Evolutionary conservation across 2,329 filamentous ascomycete species (phyloP).

Genomic region (Epichloe sp.): DNA sequence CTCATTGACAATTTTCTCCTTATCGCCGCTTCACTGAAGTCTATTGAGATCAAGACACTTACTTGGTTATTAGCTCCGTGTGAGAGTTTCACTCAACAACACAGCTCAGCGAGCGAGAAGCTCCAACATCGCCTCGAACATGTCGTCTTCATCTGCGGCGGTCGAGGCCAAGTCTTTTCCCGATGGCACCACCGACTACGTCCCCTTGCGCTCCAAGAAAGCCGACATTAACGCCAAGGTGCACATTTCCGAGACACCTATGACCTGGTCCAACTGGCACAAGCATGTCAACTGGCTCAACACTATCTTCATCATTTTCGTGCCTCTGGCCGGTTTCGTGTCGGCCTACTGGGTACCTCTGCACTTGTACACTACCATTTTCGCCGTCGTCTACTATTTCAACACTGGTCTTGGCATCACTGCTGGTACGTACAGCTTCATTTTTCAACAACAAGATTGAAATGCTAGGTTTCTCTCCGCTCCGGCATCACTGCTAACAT

Average conservation of each 20-base stretch:
- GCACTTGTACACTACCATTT: slow-evolving; percentile 56
- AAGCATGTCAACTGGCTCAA: slow-evolving; percentile 94
- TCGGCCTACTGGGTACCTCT: slow-evolving; percentile 69
- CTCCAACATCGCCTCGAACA: neutral
- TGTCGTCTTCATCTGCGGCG: slow-evolving; percentile 4
- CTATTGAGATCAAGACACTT: neutral
- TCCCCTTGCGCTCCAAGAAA: slow-evolving; percentile 32
- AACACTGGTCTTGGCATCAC: slow-evolving; percentile 72
- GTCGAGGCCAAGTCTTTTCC: slow-evolving; percentile 29
- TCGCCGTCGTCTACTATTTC: slow-evolving; percentile 69
- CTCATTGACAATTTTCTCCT: neutral
- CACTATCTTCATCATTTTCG: slow-evolving; percentile 62
- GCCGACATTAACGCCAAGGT: slow-evolving; percentile 50
- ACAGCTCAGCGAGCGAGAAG: neutral
- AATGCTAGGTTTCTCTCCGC: neutral
- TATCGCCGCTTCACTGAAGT: neutral
- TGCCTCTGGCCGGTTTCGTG: slow-evolving; percentile 62
- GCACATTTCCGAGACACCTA: slow-evolving; percentile 72
- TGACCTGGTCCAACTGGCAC: slow-evolving; percentile 75
- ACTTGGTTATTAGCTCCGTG: neutral
- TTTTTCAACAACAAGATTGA: neutral
- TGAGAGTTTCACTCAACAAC: neutral
- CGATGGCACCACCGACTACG: slow-evolving; percentile 43
- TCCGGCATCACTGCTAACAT: neutral
- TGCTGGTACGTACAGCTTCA: slow-evolving; percentile 43